Base-by-base conservation (phyloP, 352 stramenopile genomes). In the Pythium angustatum region DNA sequence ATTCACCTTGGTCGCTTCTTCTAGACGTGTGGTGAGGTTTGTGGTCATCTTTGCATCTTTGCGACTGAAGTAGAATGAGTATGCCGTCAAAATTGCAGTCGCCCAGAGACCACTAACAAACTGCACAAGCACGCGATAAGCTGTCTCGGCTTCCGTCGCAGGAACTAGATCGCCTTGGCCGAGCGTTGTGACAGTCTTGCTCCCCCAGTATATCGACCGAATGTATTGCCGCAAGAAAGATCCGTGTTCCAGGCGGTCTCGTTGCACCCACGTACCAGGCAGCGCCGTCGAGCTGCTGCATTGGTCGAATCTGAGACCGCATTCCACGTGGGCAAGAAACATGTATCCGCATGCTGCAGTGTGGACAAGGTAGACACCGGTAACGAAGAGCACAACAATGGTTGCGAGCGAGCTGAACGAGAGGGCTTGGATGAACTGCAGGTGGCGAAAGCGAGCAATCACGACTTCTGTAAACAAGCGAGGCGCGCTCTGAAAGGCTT, bases 11-110 rank as follows among this genome's bases (percentile, higher is more conserved):
- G 58, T 67, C 15, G 78, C 69, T 66, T 91, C 81, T n/a, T 77
- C 76, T 1, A 84, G 62, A 4, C 81, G 68, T 27, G 83, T 91
- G n/a, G 75, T 84, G 47, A 89, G 77, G 28, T 85, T 89, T 28
- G 69, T 87, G 6, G 65, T 64, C 67, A 91, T 73, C 26, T 83
- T 75, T 1, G 68, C 73, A 38, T 91, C 81, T 66, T 83, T 86
- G 57, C 84, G 72, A 19, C 75, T 87, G 47, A 91, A 91, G 69
- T 75, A 89, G 51, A 90, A 91, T 0, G 76, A 87, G 45, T 86
- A 91, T 5, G 81, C 83, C 12, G 83, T 87, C 21, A 88, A 59
- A 53, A 91, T 81, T 15, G 79, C 73, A 1, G 83, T 91, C 14
- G 83, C 83, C 81, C 83, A 91, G 9, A 91, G 66, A 0, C 83